phyloP scores from a whole-genome alignment of 768 basidiomycete species.

The Candolleomyces efflorescens region DNA sequence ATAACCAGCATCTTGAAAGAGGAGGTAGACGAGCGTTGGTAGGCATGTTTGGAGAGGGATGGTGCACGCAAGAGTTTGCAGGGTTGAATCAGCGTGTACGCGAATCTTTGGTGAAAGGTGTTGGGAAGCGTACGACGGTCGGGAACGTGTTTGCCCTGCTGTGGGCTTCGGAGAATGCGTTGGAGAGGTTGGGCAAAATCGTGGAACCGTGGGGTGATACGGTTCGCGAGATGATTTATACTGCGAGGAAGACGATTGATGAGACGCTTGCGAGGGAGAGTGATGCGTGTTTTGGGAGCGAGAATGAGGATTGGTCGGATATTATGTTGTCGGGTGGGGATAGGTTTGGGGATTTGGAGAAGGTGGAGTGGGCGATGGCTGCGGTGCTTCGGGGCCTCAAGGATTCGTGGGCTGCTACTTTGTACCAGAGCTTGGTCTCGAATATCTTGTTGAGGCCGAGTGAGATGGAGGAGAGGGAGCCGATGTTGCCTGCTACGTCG shows the following conservation, averaged over 20 bases:
- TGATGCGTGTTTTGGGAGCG: slow-evolving; percentile 59
- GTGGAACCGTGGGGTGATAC: slow-evolving; percentile 73
- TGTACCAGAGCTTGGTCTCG: slow-evolving; percentile 79
- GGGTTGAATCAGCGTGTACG: slow-evolving; percentile 59
- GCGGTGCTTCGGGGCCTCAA: slow-evolving; percentile 57
- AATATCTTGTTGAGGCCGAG: slow-evolving; percentile 68
- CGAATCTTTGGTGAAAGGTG: slow-evolving; percentile 66
- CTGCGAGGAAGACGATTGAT: slow-evolving; percentile 59
- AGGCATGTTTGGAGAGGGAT: slow-evolving; percentile 83
- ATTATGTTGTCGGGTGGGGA: slow-evolving; percentile 70
- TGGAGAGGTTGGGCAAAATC: slow-evolving; percentile 46
- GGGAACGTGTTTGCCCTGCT: slow-evolving; percentile 65
- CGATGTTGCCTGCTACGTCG: slow-evolving; percentile 68
- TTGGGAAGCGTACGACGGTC: slow-evolving; percentile 65
- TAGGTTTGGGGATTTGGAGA: slow-evolving; percentile 73
- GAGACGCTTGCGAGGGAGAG: slow-evolving; percentile 55
- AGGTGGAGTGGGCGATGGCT: slow-evolving; percentile 73
- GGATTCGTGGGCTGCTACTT: slow-evolving; percentile 55
- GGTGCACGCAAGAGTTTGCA: slow-evolving; percentile 83
- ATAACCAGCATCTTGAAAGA: slow-evolving; percentile 64
- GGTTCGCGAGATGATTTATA: slow-evolving; percentile 62
- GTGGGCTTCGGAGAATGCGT: slow-evolving; percentile 59
- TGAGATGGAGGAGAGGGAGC: slow-evolving; percentile 49
- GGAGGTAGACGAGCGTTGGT: slow-evolving; percentile 75
- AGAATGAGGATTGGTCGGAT: slow-evolving; percentile 69